A percentile compares a stretch with the other conserved stretches of the same genome.
Conservation (phyloP, 169 alveolate species). For the Cryptosporidium felis region DNA sequence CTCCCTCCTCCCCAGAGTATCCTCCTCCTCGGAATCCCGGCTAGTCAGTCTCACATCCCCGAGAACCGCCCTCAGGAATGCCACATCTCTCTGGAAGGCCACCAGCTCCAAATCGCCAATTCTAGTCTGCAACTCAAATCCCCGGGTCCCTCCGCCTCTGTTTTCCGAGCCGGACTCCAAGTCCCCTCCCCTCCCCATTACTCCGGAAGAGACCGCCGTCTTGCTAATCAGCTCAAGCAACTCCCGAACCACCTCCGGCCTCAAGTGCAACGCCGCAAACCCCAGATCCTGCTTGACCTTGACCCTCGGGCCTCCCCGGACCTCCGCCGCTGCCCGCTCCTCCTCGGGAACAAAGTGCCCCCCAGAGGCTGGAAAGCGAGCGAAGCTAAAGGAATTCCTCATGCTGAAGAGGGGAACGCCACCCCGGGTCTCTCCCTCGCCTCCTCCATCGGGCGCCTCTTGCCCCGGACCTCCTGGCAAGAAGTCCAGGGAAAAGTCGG, state of each 20-base stretch:
- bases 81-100: constrained; percentile 18
- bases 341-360: not conserved
- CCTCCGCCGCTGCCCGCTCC: not conserved
- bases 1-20: constrained; percentile 22
- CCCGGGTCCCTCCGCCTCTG: not conserved
- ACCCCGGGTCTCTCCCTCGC: not conserved
- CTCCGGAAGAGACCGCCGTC: not conserved
- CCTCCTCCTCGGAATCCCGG: no score
- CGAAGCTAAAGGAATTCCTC: not conserved
- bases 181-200: not conserved
- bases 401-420: constrained; percentile 11
- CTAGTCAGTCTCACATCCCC: no score
- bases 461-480: not conserved
- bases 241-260: constrained; percentile 27
- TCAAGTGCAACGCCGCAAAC: not conserved
- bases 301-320: not conserved
- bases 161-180: not conserved
- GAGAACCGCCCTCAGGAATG: not conserved
- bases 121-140: not conserved
- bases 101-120: constrained; percentile 9
- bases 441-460: not conserved
- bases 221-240: not conserved
- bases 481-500: constrained; percentile 5
- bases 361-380: constrained; percentile 9
- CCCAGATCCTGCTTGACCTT: not conserved